These are phyloP conservation scores for Ophiocordyceps camponoti-saundersi DNA, from an alignment of 2,329 filamentous ascomycete species.

Conservation along the genomic window DNA sequence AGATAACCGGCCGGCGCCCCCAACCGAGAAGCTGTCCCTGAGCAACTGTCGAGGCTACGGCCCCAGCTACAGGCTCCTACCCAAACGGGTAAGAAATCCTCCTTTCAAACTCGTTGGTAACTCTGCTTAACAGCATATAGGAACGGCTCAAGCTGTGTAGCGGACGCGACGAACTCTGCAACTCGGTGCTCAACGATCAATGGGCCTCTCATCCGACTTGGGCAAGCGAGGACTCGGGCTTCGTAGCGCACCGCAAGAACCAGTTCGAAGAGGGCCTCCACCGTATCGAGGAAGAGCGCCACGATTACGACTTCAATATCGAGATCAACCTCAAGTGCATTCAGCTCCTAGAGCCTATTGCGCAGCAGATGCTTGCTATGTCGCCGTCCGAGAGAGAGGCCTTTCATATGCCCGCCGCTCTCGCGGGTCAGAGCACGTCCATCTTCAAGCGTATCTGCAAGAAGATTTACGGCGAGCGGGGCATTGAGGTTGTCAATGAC, in stretches of 20 bases:
- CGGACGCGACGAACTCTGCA: constrained; percentile 87
- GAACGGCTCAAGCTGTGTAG: constrained; percentile 86
- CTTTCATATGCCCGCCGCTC: constrained; percentile 66
- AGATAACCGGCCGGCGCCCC: constrained; percentile 59
- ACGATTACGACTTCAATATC: constrained; percentile 98
- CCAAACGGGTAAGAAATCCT: constrained; percentile 44
- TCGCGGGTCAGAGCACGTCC: constrained; percentile 85
- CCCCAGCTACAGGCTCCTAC: constrained; percentile 84
- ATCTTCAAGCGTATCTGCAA: constrained; percentile 96
- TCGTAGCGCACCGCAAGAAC: constrained; percentile 95
- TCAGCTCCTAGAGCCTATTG: constrained; percentile 86
- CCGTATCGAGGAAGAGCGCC: constrained; percentile 90
- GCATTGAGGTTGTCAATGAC: constrained; percentile 70
- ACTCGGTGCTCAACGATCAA: constrained; percentile 85
- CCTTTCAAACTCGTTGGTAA: not conserved
- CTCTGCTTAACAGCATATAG: constrained; percentile 14
- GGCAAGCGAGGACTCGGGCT: constrained; percentile 95
- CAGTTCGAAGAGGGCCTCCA: constrained; percentile 87
- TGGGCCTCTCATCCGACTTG: constrained; percentile 98
- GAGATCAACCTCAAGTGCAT: constrained; percentile 91
- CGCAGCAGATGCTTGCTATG: constrained; percentile 76
- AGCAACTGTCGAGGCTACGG: constrained; percentile 93
- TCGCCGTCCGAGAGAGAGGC: constrained; percentile 50
- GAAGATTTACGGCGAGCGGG: constrained; percentile 89
- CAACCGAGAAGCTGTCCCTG: constrained; percentile 70